A percentile compares a stretch with the other conserved stretches of the same genome.
Evolutionary conservation across 129 eudicot species (phyloP).

Genomic region (Helianthus annuus): DNA sequence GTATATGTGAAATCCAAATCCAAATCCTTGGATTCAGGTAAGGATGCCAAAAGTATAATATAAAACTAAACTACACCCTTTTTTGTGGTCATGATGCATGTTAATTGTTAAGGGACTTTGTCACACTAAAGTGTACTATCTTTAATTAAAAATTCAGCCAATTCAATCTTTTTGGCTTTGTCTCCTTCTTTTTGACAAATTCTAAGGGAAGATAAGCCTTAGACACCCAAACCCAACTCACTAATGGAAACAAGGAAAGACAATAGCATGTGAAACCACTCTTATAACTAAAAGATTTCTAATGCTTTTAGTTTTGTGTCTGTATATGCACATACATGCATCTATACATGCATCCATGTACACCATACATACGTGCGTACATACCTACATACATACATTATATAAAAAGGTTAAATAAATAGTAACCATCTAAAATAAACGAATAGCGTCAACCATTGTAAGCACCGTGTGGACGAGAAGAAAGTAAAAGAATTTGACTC

Average conservation of each 20-base stretch:
- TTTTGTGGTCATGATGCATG: constrained; percentile 1
- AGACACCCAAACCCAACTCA: constrained; percentile 4
- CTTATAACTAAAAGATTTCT: background rate
- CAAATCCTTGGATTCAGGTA: background rate
- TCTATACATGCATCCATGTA: background rate
- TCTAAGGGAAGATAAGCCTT: constrained; percentile 9
- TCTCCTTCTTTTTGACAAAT: constrained; percentile 7
- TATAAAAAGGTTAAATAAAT: background rate
- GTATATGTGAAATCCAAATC: background rate
- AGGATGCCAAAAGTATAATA: background rate
- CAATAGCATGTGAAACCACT: constrained; percentile 8
- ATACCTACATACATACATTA: background rate
- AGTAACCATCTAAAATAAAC: background rate
- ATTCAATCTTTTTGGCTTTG: constrained; percentile 2
- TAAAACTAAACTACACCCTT: background rate
- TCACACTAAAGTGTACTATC: constrained; percentile 1
- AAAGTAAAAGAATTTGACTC: background rate
- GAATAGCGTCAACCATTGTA: background rate
- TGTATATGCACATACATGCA: background rate
- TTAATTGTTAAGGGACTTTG: background rate
- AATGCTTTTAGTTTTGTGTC: background rate
- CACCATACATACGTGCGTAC: too few relatives aligned
- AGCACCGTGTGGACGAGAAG: background rate
- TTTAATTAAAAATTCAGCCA: background rate
- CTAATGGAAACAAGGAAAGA: constrained; percentile 3